These are phyloP conservation scores for Aspergillus neotritici DNA, from an alignment of 2,329 filamentous ascomycete species.

Conservation along the genomic window DNA sequence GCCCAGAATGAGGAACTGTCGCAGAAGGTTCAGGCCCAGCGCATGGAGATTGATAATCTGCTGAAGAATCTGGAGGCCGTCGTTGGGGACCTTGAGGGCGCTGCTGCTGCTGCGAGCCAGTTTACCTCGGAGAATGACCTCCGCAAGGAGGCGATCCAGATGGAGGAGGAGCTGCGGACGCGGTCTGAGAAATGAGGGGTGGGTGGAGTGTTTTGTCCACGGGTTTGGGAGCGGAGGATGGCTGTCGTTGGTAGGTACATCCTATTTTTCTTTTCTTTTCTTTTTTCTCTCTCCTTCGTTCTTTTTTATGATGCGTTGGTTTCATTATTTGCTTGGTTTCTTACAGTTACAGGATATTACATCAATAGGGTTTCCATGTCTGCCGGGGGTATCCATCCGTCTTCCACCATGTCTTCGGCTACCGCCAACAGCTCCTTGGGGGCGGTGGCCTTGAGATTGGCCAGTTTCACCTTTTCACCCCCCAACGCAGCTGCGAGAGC, in stretches of 20 bases:
- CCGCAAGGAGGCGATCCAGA: slow-evolving; percentile 39
- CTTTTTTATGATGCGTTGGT: not conserved
- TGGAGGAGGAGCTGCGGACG: slow-evolving; percentile 39
- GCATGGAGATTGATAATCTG: slow-evolving; percentile 53
- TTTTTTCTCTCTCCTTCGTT: slow-evolving; percentile 1
- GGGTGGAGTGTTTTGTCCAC: too few species aligned
- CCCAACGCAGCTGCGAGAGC: slow-evolving; percentile 44
- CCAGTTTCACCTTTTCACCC: slow-evolving; percentile 36
- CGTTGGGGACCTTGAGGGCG: slow-evolving; percentile 52
- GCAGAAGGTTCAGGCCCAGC: slow-evolving; percentile 48
- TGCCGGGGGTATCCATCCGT: slow-evolving; percentile 42
- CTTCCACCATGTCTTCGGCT: slow-evolving; percentile 49
- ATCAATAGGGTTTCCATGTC: slow-evolving; percentile 30
- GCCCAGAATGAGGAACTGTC: slow-evolving; percentile 50
- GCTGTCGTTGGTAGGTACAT: too few species aligned
- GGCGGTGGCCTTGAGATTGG: slow-evolving; percentile 29
- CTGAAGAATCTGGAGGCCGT: slow-evolving; percentile 52
- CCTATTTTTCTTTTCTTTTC: too few species aligned
- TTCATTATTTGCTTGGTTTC: too few species aligned
- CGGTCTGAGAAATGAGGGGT: slow-evolving; percentile 21
- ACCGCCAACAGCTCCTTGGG: slow-evolving; percentile 39
- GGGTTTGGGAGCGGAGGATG: too few species aligned
- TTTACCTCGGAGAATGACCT: slow-evolving; percentile 35
- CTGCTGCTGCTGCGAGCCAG: slow-evolving; percentile 38
- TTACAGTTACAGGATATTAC: slow-evolving; percentile 13